Evolutionary conservation across 148 eudicot species (phyloP).

Genomic region (Cornus controversa): DNA sequence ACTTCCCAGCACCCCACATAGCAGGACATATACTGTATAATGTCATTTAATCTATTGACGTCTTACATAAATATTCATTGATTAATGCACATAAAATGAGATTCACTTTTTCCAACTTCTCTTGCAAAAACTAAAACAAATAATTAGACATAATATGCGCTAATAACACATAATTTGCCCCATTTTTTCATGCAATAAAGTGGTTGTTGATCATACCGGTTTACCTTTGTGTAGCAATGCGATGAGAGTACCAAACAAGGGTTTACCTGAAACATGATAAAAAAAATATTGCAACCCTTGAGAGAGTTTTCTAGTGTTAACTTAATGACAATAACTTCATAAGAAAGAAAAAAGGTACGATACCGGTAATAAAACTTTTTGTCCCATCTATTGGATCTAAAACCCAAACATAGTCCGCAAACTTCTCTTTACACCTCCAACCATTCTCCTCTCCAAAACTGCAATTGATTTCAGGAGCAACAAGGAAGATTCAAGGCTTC

Average conservation of each 20-base stretch:
- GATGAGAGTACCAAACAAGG: conserved; percentile 90
- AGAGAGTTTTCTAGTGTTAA: neutral
- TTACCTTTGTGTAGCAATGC: conserved; percentile 79
- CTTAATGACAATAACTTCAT: neutral
- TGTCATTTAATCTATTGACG: too few relatives aligned
- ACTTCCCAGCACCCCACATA: too few relatives aligned
- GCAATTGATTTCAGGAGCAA: conserved; percentile 24
- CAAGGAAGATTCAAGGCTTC: neutral
- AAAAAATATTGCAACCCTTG: neutral
- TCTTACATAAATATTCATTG: too few relatives aligned
- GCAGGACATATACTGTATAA: too few relatives aligned
- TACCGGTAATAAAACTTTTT: conserved; percentile 97
- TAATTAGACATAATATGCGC: too few relatives aligned
- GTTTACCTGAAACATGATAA: conserved; percentile 61
- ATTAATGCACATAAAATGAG: too few relatives aligned
- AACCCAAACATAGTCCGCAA: conserved; percentile 93
- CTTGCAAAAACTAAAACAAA: too few relatives aligned
- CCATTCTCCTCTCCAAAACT: conserved; percentile 99
- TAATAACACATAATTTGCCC: neutral
- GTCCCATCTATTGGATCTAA: conserved; percentile 98
- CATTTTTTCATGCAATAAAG: neutral
- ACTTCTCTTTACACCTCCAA: conserved; percentile 79
- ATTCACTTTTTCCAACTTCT: too few relatives aligned
- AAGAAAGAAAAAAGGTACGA: neutral
- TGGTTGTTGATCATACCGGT: conserved; percentile 70